phyloP scores from a whole-genome alignment of 1,284 basidiomycete genomes.

The Athelia psychrophila region DNA sequence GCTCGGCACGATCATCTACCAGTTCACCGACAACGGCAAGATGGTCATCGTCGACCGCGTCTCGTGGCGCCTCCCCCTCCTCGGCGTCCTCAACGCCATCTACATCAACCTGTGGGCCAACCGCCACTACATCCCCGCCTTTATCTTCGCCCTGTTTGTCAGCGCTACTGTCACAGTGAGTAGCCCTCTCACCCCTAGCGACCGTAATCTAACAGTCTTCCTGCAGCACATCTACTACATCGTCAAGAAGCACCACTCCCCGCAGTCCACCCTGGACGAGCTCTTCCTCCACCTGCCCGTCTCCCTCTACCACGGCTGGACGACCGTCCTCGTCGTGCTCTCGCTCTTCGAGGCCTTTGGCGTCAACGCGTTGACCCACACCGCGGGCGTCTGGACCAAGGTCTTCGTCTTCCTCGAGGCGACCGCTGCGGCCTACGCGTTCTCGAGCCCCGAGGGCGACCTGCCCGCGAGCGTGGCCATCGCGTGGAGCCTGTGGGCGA shows the following conservation, averaged over 20 bases:
- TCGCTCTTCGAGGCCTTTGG: conserved; percentile 93
- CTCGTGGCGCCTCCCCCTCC: conserved; percentile 85
- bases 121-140: conserved; percentile 76
- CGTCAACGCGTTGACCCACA: conserved; percentile 61
- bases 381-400: conserved; percentile 87
- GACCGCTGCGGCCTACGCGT: conserved; percentile 89
- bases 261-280: conserved; percentile 69
- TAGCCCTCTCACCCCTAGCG: no score
- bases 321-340: conserved; percentile 86
- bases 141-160: conserved; percentile 84
- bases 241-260: conserved; percentile 80
- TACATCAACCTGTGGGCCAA: conserved; percentile 81
- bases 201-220: conserved; percentile 10
- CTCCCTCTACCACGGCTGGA: conserved; percentile 95
- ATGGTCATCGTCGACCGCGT: conserved; percentile 81
- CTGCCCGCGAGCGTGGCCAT: conserved; percentile 87
- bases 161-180: conserved; percentile 73
- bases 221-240: conserved; percentile 91
- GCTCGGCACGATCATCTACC: conserved; percentile 86
- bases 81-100: conserved; percentile 81
- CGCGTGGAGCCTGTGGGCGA: conserved; percentile 80
- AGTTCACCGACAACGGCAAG: conserved; percentile 84
- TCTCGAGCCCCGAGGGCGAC: conserved; percentile 87
- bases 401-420: conserved; percentile 95
- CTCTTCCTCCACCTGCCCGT: conserved; percentile 84